phyloP scores from a whole-genome alignment of 306 rosid genomes.

The Quillaja saponaria region DNA sequence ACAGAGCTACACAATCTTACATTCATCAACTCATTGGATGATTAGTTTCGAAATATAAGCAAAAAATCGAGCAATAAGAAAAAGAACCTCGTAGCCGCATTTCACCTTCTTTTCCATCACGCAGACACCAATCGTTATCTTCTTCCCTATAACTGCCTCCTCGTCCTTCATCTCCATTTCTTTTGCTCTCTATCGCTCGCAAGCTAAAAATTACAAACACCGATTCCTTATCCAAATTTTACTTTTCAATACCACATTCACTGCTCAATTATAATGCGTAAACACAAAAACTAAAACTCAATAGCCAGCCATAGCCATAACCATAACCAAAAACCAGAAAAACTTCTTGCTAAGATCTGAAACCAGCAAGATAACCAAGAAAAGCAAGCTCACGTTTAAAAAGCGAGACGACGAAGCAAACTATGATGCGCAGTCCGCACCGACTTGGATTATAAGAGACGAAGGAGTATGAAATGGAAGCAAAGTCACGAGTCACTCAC shows the following conservation, averaged over 20 bases:
- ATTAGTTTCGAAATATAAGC: slow-evolving; percentile 18
- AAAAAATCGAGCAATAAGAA: slow-evolving; percentile 37
- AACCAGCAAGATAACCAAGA: too few species aligned
- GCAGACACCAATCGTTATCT: slow-evolving; percentile 81
- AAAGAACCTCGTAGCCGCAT: slow-evolving; percentile 71
- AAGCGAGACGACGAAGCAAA: too few species aligned
- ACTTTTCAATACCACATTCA: slow-evolving; percentile 3
- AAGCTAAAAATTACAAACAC: slow-evolving; percentile 20
- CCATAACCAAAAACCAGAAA: too few species aligned
- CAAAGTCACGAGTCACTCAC: too few species aligned
- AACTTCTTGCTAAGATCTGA: too few species aligned
- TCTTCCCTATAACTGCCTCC: slow-evolving; percentile 39
- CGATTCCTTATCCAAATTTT: slow-evolving; percentile 24
- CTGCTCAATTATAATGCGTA: slow-evolving; percentile 19
- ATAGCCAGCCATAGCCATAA: too few species aligned
- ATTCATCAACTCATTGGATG: slow-evolving; percentile 23
- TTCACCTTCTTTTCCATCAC: slow-evolving; percentile 99
- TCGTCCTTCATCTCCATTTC: slow-evolving; percentile 31
- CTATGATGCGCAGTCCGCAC: too few species aligned
- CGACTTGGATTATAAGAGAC: too few species aligned
- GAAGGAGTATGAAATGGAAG: too few species aligned
- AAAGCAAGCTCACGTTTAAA: too few species aligned
- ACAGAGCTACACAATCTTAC: slow-evolving; percentile 19
- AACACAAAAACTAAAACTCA: neutral
- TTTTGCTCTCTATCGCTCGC: slow-evolving; percentile 20